Evolutionary conservation across 805 yeast genomes (phyloP), one percentile per base, ranked within the genome.

Genomic region (Ogataea henricii): DNA sequence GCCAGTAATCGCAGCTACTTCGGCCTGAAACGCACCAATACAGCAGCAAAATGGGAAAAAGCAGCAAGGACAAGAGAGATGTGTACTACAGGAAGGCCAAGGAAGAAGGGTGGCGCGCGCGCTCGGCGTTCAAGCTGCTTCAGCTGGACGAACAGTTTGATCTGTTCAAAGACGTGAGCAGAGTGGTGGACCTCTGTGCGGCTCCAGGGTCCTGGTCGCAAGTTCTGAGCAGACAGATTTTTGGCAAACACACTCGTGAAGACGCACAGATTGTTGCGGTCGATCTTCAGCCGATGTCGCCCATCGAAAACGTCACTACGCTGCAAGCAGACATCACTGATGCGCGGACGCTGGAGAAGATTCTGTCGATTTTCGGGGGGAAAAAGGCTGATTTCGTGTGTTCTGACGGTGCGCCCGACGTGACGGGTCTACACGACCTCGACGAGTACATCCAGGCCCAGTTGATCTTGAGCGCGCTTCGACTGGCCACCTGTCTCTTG

Each of bases 131-230:
- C 74, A 94, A 94, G 64, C 77, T 94, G 9, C 74, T 94, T 3
- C 99, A 94, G 64, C 71, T 94, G 40, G 86, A 94, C 60, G 96
- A 92, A 47, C 91, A 94, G 65, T 94, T 92, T 65, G 85, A 87
- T 52, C 78, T 90, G 30, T 81, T 94, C 47, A 76, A 82, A 43
- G 85, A 81, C 34, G 82, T 90, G 29, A 76, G 74, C 37, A 73
- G 96, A 57, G 98, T 94, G 3, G 99, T 94, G 4, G 99, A 94
- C 68, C 74, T 94, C 25, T 94, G 99, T 75, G 99, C 99, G 30
- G 99, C 98, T 4, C 97, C 97, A 0, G 97, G 97, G 1, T 90
- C 97, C 3, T 94, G 99, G 99, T 87, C 96, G 1, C 99, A 94
- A 65, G 99, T 94, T 0, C 76, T 94, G 12, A 84, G 94, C 26